Base-by-base conservation (phyloP, 495 filamentous ascomycete genomes). In the Penicillium paxilli region DNA sequence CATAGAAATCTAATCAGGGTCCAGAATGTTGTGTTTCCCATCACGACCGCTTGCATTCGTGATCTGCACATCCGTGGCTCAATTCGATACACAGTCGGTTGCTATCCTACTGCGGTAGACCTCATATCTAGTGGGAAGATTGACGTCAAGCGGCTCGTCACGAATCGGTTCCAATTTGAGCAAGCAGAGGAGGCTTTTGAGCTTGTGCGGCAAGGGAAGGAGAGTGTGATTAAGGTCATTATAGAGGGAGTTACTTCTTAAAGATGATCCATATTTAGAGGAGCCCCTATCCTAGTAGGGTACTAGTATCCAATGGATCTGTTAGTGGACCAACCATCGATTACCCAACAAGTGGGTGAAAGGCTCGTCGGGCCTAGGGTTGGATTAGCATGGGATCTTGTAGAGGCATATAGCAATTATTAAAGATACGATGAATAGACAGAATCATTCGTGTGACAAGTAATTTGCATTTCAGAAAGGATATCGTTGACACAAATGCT, bases 161-260 rank as follows among this genome's bases (percentile, higher is more conserved):
- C 84, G 12, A 74, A 83, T 49, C 79, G 83, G 19, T 89, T 90
- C 40, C 72, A 76, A 51, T 91, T 96, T 58, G 74, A 82, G 63
- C 71, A 92, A 49, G 88, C 91, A 12, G 89, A 91, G 68, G 69
- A 83, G 50, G 91, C 90, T 5, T 93, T 94, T 70, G 78, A 88
- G 64, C 83, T 89, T 70, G 84, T 88, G 26, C 86, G 87, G 74
- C 79, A 78, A 48, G 89, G 89, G 2, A 79, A 87, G 72, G 89
- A 90, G 26, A 91, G 57, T 30, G 89, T 89, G 14, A 91, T 96
- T 63, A 94, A 96, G 82, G 83, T 88, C 19, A 67, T 92, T 51
- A 94, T 96, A 63, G 83, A 83, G 28, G 89, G 89, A 1, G 59
- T 65, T 24, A 44, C 45, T 44, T 22, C 20, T n/a, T 63, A 42